Base-by-base conservation (phyloP, 1,284 basidiomycete species). In the Sporisorium graminicola region DNA sequence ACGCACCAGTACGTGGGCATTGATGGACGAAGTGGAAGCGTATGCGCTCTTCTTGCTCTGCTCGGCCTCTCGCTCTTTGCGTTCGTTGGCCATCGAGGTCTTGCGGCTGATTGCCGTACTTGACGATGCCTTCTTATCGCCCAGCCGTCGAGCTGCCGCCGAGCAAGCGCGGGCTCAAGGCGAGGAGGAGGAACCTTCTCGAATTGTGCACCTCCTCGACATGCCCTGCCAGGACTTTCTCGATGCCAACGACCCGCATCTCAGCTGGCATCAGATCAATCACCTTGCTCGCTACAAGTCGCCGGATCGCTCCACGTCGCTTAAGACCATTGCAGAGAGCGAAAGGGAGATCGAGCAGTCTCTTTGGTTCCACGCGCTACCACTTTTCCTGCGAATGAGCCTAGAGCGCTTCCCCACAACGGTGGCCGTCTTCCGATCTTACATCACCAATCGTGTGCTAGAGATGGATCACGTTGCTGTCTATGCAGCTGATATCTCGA, bases 1-100 rank as follows among this genome's bases (percentile, higher is more conserved):
- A 46, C 78, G 67, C 64, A 86, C 44, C 63, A 86, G 67, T 78
- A 82, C 65, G 35, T 86, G 66, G 77, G 79, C 35, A 51, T 80
- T 67, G 26, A 85, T 89, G 54, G 86, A 86, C 56, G 87, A 88
- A 61, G 89, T 95, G 42, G 92, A 93, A 80, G 90, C 91, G 0
- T 91, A 91, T 3, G 90, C 90, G 0, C 84, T 97, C 46, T 94
- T 96, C 85, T 87, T 98, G 26, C 88, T 85, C 90, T 35, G 89
- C 90, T 78, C 88, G 91, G 61, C 92, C 90, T 46, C 92, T 91
- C 14, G 88, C 91, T 70, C 90, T 88, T 81, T 89, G 82, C 68
- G 88, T 87, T 65, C 87, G 87, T 69, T 80, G 35, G 81, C 80
- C 16, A 58, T 81, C 35, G 59, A 78, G 43, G 68, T 81, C 8